These are phyloP conservation scores for Isatis lusitanica DNA, from an alignment of 441 rosid genomes.

Conservation along the genomic window DNA sequence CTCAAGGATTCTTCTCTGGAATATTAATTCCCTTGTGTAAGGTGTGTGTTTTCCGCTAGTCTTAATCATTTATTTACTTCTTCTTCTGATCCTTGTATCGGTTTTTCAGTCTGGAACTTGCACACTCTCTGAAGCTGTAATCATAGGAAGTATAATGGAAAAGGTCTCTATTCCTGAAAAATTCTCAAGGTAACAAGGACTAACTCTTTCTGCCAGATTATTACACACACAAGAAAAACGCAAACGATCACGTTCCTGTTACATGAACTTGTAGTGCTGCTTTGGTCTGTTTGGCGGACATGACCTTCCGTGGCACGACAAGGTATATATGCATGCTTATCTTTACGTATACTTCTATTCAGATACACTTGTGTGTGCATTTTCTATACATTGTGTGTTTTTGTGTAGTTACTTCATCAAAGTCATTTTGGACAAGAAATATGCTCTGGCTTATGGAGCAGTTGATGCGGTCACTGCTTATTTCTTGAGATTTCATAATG, in stretches of 20 bases:
- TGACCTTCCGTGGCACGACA: slow-evolving; percentile 34
- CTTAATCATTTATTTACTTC: background rate
- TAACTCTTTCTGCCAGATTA: background rate
- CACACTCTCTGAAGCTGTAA: slow-evolving; percentile 66
- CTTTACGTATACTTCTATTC: too few relatives aligned
- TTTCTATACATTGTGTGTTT: background rate
- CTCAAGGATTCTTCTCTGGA: slow-evolving; percentile 76
- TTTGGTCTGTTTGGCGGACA: slow-evolving; percentile 60
- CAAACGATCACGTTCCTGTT: slow-evolving; percentile 1
- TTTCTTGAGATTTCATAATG: slow-evolving; percentile 66
- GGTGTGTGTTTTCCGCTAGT: slow-evolving; percentile 36
- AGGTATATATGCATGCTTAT: slow-evolving; percentile 47
- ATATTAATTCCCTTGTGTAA: slow-evolving; percentile 72
- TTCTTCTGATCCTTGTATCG: background rate
- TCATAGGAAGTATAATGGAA: slow-evolving; percentile 67
- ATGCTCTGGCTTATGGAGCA: slow-evolving; percentile 63
- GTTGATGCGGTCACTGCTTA: slow-evolving; percentile 64
- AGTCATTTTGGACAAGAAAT: slow-evolving; percentile 80
- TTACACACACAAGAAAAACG: background rate
- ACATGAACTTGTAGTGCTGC: slow-evolving; percentile 59
- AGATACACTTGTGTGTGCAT: background rate
- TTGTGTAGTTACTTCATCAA: slow-evolving; percentile 65
- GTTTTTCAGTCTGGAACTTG: slow-evolving; percentile 73
- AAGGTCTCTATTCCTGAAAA: slow-evolving; percentile 71
- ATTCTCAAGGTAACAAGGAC: slow-evolving; percentile 50